These are phyloP conservation scores for Centrapalus pauciflorus DNA, from an alignment of 129 eudicot genomes.

Conservation along the genomic window DNA sequence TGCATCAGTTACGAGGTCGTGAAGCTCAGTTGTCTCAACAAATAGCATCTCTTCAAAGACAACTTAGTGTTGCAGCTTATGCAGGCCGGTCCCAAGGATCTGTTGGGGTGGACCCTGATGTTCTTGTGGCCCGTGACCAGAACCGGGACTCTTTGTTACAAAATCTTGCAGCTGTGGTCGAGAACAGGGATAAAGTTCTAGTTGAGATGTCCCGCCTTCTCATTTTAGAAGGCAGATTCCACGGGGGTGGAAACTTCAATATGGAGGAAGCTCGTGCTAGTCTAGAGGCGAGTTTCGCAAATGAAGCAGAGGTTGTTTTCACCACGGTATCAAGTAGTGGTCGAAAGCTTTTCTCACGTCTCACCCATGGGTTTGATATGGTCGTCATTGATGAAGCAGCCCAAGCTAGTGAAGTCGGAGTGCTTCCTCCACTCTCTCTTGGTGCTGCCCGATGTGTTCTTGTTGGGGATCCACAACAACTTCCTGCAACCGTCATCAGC, in stretches of 20 bases:
- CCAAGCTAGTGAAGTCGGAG: conserved; percentile 96
- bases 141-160: conserved; percentile 77
- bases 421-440: conserved; percentile 90
- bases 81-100: conserved; percentile 90
- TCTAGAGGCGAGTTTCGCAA: conserved; percentile 96
- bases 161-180: conserved; percentile 90
- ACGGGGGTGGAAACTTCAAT: conserved; percentile 52
- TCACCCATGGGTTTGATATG: conserved; percentile 97
- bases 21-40: conserved; percentile 80
- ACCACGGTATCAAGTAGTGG: conserved; percentile 97
- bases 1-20: conserved; percentile 68
- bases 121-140: conserved; percentile 92
- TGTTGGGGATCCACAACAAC: conserved; percentile 99
- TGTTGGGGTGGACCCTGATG: conserved; percentile 94
- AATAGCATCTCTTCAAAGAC: conserved; percentile 64
- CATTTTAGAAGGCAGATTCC: conserved; percentile 65
- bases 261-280: conserved; percentile 94
- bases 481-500: conserved; percentile 97
- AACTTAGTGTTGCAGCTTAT: conserved; percentile 66
- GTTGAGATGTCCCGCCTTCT: conserved; percentile 89
- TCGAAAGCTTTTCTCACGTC: conserved; percentile 81
- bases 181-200: conserved; percentile 70
- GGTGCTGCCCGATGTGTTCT: conserved; percentile 99
- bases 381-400: conserved; percentile 99
- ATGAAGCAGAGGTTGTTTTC: conserved; percentile 95